Evolutionary conservation across 495 filamentous ascomycete genomes (phyloP), one percentile per base, ranked within the genome.

Genomic region (Aspergillus ellipticus): DNA sequence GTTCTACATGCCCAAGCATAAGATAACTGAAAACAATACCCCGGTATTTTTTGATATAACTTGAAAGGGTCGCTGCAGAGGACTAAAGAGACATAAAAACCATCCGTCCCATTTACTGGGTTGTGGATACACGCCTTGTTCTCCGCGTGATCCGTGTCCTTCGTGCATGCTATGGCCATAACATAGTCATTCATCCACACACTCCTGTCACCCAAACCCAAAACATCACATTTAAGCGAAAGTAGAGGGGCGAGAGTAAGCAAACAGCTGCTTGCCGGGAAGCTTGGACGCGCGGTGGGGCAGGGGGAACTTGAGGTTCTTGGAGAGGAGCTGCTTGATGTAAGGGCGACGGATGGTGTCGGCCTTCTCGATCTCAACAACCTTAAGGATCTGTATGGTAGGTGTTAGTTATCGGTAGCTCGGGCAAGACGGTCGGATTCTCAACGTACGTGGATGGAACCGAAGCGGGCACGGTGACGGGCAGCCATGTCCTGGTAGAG

Each of bases 401-500:
- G 45, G n/a, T 19, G 48, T 62, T 56, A 59, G 55, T 29, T 13
- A 54, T 21, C 37, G 42, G 39, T 0, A 48, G 21, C 5, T 21
- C 8, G 5, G 42, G 51, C 19, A 17, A 49, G 19, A 56, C 31
- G 19, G 16, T 24, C 24, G 20, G 35, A 39, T 15, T n/a, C 1
- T 39, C 11, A 62, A 79, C 92, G 51, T 89, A 97, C 93, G 85
- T 96, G 90, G 74, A 98, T 89, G 54, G 91, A 96, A 75, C 95
- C 85, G 83, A 97, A 98, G 64, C 94, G 90, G 66, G 94, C 85
- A 75, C 94, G 89, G 82, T 98, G 94, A 70, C 95, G 89, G 74
- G 95, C 92, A 69, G 94, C 89, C 95, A 98, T 97, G 78, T 98
- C 94, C 80, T 96, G 89, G 85, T 98, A 98, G 74, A 98, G 86